Evolutionary conservation across 1,284 basidiomycete genomes (phyloP), one percentile per base, ranked within the genome.

Genomic region (Cerioporus squamosus): DNA sequence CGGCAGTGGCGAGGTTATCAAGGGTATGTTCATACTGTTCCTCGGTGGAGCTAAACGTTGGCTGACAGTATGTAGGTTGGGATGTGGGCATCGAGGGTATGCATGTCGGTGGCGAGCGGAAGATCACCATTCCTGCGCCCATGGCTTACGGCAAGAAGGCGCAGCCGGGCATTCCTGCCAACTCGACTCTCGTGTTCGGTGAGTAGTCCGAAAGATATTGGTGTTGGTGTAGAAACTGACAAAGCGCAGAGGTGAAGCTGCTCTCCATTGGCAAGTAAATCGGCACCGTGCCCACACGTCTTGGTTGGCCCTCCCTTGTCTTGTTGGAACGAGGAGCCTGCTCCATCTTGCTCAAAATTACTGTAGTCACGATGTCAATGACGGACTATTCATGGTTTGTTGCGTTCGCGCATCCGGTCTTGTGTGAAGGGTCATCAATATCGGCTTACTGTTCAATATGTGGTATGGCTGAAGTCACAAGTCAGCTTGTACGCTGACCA

Each of bases 81-180:
- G 95, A 97, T 68, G 81, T 93, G 68, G 96, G 96, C 53, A 82
- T 98, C 59, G 86, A 80, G 55, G 97, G 96, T 49, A 97, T 98
- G 95, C 86, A 90, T 66, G 87, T 91, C 48, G 95, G 94, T 53
- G 94, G 94, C 40, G 95, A 98, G 77, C 88, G 96, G 55, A 78
- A 88, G 60, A 81, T 98, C 64, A 88, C 85, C 48, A 83, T 96
- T 60, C 93, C 95, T 33, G 76, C 91, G 17, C 70, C 78, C 14
- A 79, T 91, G 78, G 91, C 71, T 14, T 93, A 93, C 60, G 91
- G 91, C 43, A 86, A 84, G 62, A 79, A 78, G 63, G 80, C 79
- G 51, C 71, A 69, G 24, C 71, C 65, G 4, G 75, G 66, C 10
- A 91, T 92, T 57, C 91, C 91, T 56, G 64, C 82, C 33, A 88